Base-by-base conservation (phyloP, 1,139 yeast species). In the Saccharomycopsis hybrid region DNA sequence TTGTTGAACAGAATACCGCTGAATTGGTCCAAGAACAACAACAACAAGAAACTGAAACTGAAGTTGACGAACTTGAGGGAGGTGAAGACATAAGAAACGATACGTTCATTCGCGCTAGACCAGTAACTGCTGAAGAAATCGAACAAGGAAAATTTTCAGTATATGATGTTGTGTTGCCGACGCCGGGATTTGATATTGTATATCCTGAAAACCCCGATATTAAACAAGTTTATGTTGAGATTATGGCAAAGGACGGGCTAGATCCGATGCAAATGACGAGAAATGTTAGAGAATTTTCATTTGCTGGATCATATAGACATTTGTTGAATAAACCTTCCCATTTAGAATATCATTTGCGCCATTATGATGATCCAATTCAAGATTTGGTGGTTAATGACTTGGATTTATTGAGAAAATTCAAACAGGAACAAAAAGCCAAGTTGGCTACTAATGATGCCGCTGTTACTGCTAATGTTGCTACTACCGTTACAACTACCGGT, bases 131-230 rank as follows among this genome's bases (percentile, higher is more conserved):
- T 52, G 89, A 82, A 56, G 97, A 90, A 56, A 68, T 85, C 28
- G 78, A 73, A 25, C 57, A 71, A 2, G 78, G 78, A 0, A 75
- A 74, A 52, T 86, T 76, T 63, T 67, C 84, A 27, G 85, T 92
- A 41, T 83, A 76, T 60, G 97, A 94, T 65, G 74, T 92, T 39
- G 95, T 94, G 2, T 71, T 94, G 51, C 97, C 99, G 11, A 78
- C 95, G 1, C 98, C 99, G 2, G 99, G 99, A 0, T 88, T 80
- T 63, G 97, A 88, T 62, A 78, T 92, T 29, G 63, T 75, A 25
- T 94, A 94, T 61, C 98, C 99, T 3, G 68, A 73, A 18, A 85
- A 87, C 60, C 77, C 76, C 50, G 63, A 70, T 42, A 69, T 90
- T 50, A 72, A 71, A 57, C 72, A 80, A 43, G 78, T 80, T 1